These are phyloP conservation scores for Dunaliella primolecta DNA, from an alignment of 139 green algal genomes.

Conservation along the genomic window DNA sequence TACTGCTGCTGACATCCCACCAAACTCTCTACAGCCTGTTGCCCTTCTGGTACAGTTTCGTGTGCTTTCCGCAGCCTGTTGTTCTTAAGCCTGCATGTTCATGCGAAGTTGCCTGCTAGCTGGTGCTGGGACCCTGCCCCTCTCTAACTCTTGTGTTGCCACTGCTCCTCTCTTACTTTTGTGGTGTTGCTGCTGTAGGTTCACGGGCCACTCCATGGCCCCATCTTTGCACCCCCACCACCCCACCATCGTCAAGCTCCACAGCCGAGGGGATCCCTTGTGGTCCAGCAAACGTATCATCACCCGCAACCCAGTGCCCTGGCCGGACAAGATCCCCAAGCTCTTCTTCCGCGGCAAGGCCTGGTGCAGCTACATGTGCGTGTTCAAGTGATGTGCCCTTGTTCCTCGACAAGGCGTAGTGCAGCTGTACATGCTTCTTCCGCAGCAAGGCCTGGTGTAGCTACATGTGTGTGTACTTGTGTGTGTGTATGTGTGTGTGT, in stretches of 20 bases:
- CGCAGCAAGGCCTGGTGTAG: background rate
- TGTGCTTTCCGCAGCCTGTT: no score
- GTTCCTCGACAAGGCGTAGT: background rate
- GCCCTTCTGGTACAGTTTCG: no score
- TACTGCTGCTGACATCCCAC: no score
- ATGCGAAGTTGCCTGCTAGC: no score
- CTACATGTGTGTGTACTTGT: background rate
- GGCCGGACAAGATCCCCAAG: background rate
- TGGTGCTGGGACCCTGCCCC: no score
- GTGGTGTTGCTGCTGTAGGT: no score
- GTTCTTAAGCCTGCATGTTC: no score
- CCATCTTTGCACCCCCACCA: background rate
- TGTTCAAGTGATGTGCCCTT: background rate
- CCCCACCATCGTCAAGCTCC: background rate
- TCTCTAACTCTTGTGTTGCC: no score
- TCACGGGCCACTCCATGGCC: background rate
- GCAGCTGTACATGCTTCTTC: background rate
- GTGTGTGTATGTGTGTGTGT: no score
- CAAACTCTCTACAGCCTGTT: no score
- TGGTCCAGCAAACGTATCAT: background rate
- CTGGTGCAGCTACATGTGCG: background rate
- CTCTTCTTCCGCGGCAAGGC: background rate
- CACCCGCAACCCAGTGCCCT: background rate
- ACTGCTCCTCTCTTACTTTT: no score
- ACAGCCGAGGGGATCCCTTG: background rate